These are phyloP conservation scores for Reticulascus tulasneorum DNA, from an alignment of 2,329 filamentous ascomycete genomes.

Conservation along the genomic window DNA sequence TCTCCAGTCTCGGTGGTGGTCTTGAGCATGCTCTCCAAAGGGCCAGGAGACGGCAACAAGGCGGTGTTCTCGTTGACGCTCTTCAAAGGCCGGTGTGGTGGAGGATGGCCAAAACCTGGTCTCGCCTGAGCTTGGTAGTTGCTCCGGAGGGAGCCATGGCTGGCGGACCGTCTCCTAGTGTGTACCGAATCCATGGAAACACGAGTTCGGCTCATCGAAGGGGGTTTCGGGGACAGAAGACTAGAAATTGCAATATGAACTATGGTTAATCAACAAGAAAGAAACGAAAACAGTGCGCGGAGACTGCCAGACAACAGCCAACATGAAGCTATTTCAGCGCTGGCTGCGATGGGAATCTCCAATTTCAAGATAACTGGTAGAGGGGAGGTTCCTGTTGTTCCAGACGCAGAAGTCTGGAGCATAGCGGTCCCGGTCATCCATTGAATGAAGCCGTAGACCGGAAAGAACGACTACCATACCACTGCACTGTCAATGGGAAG, in stretches of 20 bases:
- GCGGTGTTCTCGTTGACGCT: constrained; percentile 39
- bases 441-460: no score
- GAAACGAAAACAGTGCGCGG: neutral
- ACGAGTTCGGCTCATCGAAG: neutral
- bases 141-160: constrained; percentile 34
- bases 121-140: constrained; percentile 24
- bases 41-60: constrained; percentile 45
- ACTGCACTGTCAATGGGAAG: no score
- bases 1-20: constrained; percentile 65
- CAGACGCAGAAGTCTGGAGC: no score
- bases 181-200: constrained; percentile 25
- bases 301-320: neutral
- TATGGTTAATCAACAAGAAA: constrained; percentile 6
- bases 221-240: neutral
- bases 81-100: constrained; percentile 34
- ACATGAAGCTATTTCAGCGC: constrained; percentile 10
- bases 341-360: constrained; percentile 1
- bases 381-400: no score
- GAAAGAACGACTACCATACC: no score
- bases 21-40: constrained; percentile 61
- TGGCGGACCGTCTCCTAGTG: constrained; percentile 29
- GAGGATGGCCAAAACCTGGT: constrained; percentile 8
- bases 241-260: constrained; percentile 5
- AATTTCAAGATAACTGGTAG: no score
- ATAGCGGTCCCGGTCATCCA: no score